phyloP scores from a whole-genome alignment of 108 stramenopile genomes.

The Hondaea fermentalgiana region DNA sequence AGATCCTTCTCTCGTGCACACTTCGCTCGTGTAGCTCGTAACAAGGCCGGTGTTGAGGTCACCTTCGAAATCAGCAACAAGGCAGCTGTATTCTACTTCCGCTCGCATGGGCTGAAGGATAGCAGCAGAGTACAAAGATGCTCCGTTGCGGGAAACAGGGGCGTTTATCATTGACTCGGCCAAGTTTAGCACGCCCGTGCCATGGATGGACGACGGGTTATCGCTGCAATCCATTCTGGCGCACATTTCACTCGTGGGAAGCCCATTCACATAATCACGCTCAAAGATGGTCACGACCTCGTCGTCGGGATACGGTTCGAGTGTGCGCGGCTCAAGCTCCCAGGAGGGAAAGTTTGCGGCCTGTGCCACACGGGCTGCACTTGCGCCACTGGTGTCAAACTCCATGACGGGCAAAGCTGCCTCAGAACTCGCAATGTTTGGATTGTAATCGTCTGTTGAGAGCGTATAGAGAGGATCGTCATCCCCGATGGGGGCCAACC shows the following conservation, averaged over 20 bases:
- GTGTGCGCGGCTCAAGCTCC: background rate
- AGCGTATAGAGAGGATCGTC: background rate
- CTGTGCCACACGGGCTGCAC: background rate
- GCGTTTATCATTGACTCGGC: background rate
- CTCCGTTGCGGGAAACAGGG: background rate
- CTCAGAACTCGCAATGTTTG: background rate
- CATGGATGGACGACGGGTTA: background rate
- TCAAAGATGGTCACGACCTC: background rate
- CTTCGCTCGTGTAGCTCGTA: background rate
- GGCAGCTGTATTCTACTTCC: background rate
- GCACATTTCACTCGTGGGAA: background rate
- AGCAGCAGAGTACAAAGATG: background rate
- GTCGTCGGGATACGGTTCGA: background rate
- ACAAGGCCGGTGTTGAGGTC: background rate
- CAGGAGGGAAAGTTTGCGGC: background rate
- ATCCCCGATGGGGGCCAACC: background rate
- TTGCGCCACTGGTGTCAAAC: background rate
- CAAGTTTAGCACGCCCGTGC: background rate
- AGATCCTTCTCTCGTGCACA: background rate
- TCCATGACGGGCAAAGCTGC: background rate
- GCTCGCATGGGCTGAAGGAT: slow-evolving; percentile 6
- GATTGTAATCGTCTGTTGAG: slow-evolving; percentile 14
- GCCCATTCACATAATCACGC: background rate
- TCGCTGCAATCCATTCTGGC: background rate
- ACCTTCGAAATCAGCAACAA: background rate